Conservation (phyloP, 2,329 filamentous ascomycete species). For the Aureobasidium sp. region DNA sequence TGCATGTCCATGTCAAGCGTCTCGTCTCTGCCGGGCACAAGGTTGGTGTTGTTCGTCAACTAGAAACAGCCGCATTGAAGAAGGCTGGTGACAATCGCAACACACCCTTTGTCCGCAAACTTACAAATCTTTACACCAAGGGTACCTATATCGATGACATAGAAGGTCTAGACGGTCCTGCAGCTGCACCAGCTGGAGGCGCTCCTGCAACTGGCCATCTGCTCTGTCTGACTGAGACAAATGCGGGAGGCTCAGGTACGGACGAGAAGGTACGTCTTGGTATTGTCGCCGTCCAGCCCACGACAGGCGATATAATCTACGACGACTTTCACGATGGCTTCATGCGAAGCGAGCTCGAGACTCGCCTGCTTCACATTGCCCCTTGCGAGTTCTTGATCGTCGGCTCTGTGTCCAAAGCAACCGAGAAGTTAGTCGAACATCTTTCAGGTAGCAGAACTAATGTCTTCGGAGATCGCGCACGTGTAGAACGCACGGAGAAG, state of each 20-base stretch:
- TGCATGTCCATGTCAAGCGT: constrained; percentile 90
- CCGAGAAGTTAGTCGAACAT: constrained; percentile 86
- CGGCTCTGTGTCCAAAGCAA: constrained; percentile 80
- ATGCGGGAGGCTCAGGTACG: constrained; percentile 70
- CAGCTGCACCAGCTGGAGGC: constrained; percentile 49
- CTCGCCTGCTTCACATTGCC: constrained; percentile 86
- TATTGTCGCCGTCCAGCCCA: constrained; percentile 87
- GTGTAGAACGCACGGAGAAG: constrained; percentile 72
- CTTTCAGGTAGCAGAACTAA: constrained; percentile 82
- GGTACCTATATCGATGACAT: constrained; percentile 95
- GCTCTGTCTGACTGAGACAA: constrained; percentile 82
- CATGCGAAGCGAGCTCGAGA: constrained; percentile 95
- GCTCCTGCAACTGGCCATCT: constrained; percentile 72
- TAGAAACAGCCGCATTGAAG: constrained; percentile 93
- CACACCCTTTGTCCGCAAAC: constrained; percentile 80
- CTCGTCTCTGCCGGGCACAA: constrained; percentile 90
- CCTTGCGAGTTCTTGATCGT: constrained; percentile 94
- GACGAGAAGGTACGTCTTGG: constrained; percentile 93
- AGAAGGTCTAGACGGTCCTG: constrained; percentile 61
- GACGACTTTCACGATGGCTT: constrained; percentile 96
- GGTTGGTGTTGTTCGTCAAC: constrained; percentile 87
- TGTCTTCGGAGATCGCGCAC: constrained; percentile 82
- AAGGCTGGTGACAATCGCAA: constrained; percentile 93
- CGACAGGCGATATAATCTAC: constrained; percentile 92
- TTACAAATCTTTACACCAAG: constrained; percentile 96